Evolutionary conservation across 768 basidiomycete species (phyloP).

Genomic region (Russula earlei): DNA sequence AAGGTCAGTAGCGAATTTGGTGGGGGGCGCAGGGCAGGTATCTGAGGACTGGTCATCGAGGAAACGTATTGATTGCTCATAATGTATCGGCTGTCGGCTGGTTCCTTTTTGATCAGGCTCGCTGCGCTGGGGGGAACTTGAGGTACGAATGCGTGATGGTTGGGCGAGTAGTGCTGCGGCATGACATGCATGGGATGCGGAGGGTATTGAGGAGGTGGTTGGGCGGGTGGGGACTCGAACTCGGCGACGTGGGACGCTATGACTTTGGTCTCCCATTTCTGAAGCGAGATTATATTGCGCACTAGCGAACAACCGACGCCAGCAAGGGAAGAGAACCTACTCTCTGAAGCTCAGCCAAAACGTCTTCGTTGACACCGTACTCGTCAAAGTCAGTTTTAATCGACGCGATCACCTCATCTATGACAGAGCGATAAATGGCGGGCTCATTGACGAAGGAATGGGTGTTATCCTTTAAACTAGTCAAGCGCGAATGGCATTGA

Average conservation of each 20-base stretch:
- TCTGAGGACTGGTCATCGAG: slow-evolving; percentile 53
- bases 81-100: slow-evolving; percentile 60
- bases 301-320: slow-evolving; percentile 16
- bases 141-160: slow-evolving; percentile 30
- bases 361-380: slow-evolving; percentile 84
- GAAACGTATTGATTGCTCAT: slow-evolving; percentile 47
- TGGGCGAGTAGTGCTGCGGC: slow-evolving; percentile 24
- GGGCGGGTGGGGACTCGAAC: slow-evolving; percentile 54
- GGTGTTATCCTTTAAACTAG: slow-evolving; percentile 47
- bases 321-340: slow-evolving; percentile 42
- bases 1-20: slow-evolving; percentile 14
- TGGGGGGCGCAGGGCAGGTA: slow-evolving; percentile 31
- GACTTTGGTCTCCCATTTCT: slow-evolving; percentile 98
- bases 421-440: slow-evolving; percentile 82
- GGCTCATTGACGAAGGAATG: slow-evolving; percentile 60
- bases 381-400: slow-evolving; percentile 96
- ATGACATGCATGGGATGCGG: slow-evolving; percentile 49
- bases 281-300: slow-evolving; percentile 16
- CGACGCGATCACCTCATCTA: slow-evolving; percentile 86
- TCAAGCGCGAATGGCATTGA: slow-evolving; percentile 47
- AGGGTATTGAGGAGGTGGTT: slow-evolving; percentile 39
- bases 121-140: slow-evolving; percentile 30
- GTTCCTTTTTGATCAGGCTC: slow-evolving; percentile 64
- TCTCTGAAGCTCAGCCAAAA: slow-evolving; percentile 78
- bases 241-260: slow-evolving; percentile 93